phyloP scores from a whole-genome alignment of 768 basidiomycete genomes.

The Pleurotus sapidus region DNA sequence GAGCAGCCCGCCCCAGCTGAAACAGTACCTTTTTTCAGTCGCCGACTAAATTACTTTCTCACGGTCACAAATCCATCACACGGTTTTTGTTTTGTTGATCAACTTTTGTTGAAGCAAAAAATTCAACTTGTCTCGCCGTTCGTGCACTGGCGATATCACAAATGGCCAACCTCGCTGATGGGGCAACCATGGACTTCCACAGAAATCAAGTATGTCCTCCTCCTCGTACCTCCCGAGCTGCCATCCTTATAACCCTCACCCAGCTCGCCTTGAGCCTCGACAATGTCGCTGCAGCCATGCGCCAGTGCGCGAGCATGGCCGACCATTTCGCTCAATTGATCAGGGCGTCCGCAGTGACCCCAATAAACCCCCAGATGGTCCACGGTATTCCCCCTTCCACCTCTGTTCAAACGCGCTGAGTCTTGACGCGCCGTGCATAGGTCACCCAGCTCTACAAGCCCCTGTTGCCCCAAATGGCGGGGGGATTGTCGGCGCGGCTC shows the following conservation, averaged over 20 bases:
- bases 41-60: slow-evolving; percentile 28
- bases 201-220: slow-evolving; percentile 29
- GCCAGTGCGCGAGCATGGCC: slow-evolving; percentile 56
- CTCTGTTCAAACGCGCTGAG: slow-evolving; percentile 7
- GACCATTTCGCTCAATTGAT: slow-evolving; percentile 57
- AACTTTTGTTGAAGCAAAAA: neutral
- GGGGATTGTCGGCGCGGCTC: slow-evolving; percentile 16
- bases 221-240: neutral
- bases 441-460: neutral
- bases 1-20: neutral
- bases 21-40: slow-evolving; percentile 22
- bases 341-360: slow-evolving; percentile 30
- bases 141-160: neutral
- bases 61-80: slow-evolving; percentile 21
- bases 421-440: neutral
- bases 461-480: slow-evolving; percentile 15
- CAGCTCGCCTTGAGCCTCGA: slow-evolving; percentile 56
- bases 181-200: slow-evolving; percentile 25
- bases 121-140: neutral
- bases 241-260: slow-evolving; percentile 5
- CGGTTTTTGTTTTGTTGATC: neutral
- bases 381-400: slow-evolving; percentile 8
- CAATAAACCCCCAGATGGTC: slow-evolving; percentile 12
- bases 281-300: slow-evolving; percentile 61
- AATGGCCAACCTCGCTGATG: slow-evolving; percentile 22